A percentile compares a stretch with the other conserved stretches of the same genome.
Conservation (phyloP, 495 filamentous ascomycete genomes). For the Talaromyces liani region DNA sequence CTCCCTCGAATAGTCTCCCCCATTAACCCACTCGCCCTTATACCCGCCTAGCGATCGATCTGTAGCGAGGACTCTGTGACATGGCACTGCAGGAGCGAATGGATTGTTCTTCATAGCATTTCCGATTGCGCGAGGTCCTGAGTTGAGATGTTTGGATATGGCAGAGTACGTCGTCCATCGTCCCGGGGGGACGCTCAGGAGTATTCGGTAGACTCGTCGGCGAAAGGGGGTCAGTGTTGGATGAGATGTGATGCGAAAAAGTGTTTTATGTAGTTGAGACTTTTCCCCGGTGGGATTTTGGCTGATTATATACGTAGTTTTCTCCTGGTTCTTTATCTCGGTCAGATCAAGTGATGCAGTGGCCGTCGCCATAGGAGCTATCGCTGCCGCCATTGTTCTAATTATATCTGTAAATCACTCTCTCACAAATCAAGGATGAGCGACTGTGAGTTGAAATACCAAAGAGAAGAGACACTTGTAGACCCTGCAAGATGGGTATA, state of each 20-base stretch:
- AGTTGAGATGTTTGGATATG: constrained; percentile 55
- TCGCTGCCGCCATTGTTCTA: background rate
- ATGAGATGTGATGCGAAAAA: constrained; percentile 26
- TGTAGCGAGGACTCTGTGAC: constrained; percentile 33
- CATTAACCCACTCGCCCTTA: constrained; percentile 16
- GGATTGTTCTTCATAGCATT: constrained; percentile 67
- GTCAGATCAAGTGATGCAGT: background rate
- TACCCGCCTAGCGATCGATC: constrained; percentile 17
- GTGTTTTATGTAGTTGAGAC: constrained; percentile 16
- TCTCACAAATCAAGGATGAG: background rate
- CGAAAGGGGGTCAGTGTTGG: constrained; percentile 46
- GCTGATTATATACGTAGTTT: background rate
- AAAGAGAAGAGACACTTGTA: background rate
- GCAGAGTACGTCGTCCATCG: constrained; percentile 67
- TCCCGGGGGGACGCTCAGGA: constrained; percentile 64
- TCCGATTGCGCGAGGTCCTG: constrained; percentile 72
- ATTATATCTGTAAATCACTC: background rate
- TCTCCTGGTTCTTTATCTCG: background rate
- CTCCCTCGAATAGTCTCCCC: constrained; percentile 21
- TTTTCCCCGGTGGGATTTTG: background rate
- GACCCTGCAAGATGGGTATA: background rate
- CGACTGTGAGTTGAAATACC: background rate
- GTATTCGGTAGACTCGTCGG: constrained; percentile 55
- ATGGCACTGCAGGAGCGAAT: constrained; percentile 56
- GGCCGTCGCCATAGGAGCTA: background rate